Evolutionary conservation across 441 rosid genomes (phyloP), one percentile per base, ranked within the genome.

Genomic region (Populus hybrid): DNA sequence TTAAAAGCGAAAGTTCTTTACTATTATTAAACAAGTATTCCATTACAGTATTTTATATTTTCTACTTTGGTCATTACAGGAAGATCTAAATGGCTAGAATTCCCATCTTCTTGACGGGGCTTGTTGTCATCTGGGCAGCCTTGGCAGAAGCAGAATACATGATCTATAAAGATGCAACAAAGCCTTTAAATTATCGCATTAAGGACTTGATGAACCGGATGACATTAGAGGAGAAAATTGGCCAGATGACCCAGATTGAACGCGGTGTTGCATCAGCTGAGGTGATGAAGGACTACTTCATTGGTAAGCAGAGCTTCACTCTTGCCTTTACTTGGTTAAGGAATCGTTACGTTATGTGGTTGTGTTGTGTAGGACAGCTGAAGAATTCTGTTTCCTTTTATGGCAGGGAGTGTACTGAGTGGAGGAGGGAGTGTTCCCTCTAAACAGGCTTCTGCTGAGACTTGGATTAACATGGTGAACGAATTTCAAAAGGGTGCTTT

Each of bases 231-330:
- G 98, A 93, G 84, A 93, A 95, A 78, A 89, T 95, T 28, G 98
- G 99, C 32, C 97, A 93, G 70, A 95, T 95, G 98, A 71, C 87
- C 8, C 97, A 95, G 89, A 90, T 95, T 72, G 94, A 95, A 5
- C 97, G 91, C n/a, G 71, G 6, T 2, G 83, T 80, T 59, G 85
- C 92, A n/a, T 83, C 97, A 16, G 67, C 88, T 10, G 79, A 93
- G 50, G 90, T 91, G 74, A 88, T 93, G 83, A 83, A 77, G 70
- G 86, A 89, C 3, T 81, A 89, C 84, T 86, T 81, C 88, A 91
- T 95, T 8, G 95, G 97, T 90, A 81, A 83, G 53, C 57, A 59
- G 34, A 32, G 34, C 34, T 5, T 23, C 32, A 24, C 28, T 23
- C 12, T 8, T 26, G 18, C 16, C 8, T 24, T 65, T 4, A 24